A percentile compares a stretch with the other conserved stretches of the same genome.
Conservation (phyloP, 306 rosid species). For the Luffa acutangula region DNA sequence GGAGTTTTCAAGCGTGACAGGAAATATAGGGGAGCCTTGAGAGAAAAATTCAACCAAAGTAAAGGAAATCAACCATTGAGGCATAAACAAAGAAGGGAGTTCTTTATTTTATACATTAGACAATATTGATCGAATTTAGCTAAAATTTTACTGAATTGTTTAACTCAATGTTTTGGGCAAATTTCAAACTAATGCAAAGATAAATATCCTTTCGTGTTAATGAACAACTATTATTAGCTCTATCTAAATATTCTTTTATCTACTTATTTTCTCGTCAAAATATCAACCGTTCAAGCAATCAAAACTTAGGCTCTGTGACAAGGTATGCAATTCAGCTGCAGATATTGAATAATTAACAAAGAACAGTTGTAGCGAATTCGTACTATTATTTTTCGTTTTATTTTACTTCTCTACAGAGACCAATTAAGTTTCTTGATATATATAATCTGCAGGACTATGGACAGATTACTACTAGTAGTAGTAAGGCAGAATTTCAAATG, state of each 20-base stretch:
- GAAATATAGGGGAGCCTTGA: too few relatives aligned
- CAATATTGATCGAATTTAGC: not conserved
- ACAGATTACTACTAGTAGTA: not conserved
- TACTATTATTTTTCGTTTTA: not conserved
- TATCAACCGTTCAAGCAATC: not conserved
- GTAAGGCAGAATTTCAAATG: constrained; percentile 4
- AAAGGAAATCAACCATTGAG: not conserved
- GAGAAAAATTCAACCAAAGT: too few relatives aligned
- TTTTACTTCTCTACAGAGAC: not conserved
- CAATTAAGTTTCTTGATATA: not conserved
- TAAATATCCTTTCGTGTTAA: not conserved
- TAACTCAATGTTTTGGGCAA: not conserved
- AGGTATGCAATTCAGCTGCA: not conserved
- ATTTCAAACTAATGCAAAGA: not conserved
- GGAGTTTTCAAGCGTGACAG: too few relatives aligned
- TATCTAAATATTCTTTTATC: not conserved
- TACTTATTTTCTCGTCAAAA: not conserved
- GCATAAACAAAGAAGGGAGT: not conserved
- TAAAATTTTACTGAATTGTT: not conserved
- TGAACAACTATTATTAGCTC: not conserved
- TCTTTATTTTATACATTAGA: not conserved
- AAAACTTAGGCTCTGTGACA: not conserved
- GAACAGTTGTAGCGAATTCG: not conserved
- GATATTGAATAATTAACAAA: not conserved
- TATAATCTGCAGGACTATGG: not conserved